Evolutionary conservation across 495 filamentous ascomycete species (phyloP), one percentile per base, ranked within the genome.

Genomic region (Podospora sp.): DNA sequence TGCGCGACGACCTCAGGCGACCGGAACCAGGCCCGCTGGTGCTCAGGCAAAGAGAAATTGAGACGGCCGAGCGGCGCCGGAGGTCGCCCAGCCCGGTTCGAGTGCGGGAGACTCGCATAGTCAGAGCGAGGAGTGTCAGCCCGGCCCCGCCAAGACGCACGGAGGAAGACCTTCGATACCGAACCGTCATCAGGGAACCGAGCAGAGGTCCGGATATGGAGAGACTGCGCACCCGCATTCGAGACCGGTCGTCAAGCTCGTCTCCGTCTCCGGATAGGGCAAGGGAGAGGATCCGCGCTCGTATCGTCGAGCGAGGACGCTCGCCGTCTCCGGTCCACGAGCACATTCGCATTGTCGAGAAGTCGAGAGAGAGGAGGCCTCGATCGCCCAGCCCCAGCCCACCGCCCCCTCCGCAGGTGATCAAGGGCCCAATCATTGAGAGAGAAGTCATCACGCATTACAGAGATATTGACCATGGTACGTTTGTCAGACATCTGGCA

Each of bases 381-480:
- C 80, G 75, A 6, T 82, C 78, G 62, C 80, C 79, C 0, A 78
- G 75, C 14, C 83, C 82, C 25, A 79, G 81, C 21, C 85, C 85
- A 46, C 81, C 88, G 3, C 79, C 81, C 24, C 81, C 88, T 2
- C 79, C 81, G 24, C 67, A 71, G 63, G 76, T 84, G 27, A 88
- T 92, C 72, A 83, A 86, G 68, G 87, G 86, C 21, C 90, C 90
- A 5, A 85, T 87, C 5, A 90, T 94, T 69, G 88, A 91, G 72
- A 87, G 92, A 67, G 90, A 96, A 72, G 85, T 95, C 53, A 91
- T 93, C 65, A 92, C 91, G 1, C 92, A 93, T 76, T 93, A 95
- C 73, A 85, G 90, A 24, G 90, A 94, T 71, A 91, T 96, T 72
- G 91, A 97, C 75, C 92, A 97, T 79, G 93, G 92, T 90, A 82